Evolutionary conservation across 306 rosid genomes (phyloP).

Genomic region (Aeschynomene evenia): DNA sequence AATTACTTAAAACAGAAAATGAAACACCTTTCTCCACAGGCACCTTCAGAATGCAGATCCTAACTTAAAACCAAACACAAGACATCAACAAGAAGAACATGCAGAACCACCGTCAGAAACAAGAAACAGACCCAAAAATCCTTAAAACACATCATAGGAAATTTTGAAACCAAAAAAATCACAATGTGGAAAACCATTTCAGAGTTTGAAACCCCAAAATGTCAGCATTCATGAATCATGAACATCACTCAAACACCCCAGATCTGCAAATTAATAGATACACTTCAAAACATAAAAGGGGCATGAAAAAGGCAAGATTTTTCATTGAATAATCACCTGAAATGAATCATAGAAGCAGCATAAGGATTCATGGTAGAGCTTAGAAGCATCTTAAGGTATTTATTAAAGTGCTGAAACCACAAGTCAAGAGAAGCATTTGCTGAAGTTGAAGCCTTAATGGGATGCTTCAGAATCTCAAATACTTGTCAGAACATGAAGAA

Average conservation of each 20-base stretch:
- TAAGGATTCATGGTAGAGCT: conserved; percentile 33
- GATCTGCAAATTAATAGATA: conserved; percentile 51
- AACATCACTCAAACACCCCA: conserved; percentile 37
- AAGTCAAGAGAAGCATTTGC: conserved; percentile 24
- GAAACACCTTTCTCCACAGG: not conserved
- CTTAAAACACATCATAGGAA: conserved; percentile 23
- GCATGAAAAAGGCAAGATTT: conserved; percentile 18
- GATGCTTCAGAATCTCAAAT: conserved; percentile 30
- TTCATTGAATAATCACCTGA: conserved; percentile 35
- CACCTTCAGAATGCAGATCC: conserved; percentile 29
- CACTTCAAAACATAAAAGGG: not conserved
- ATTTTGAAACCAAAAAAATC: conserved; percentile 32
- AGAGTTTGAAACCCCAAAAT: conserved; percentile 18
- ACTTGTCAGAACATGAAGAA: conserved; percentile 7
- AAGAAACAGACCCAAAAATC: conserved; percentile 20
- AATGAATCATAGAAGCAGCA: conserved; percentile 21
- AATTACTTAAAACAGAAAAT: not conserved
- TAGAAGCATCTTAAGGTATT: conserved; percentile 24
- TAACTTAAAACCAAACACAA: conserved; percentile 8
- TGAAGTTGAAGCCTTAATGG: conserved; percentile 1
- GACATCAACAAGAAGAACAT: not conserved
- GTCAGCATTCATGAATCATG: conserved; percentile 24
- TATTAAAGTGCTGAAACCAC: conserved; percentile 31
- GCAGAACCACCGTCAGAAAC: not conserved
- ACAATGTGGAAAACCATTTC: conserved; percentile 30